Percentiles rank a stretch among this genome's conserved stretches.
phyloP scores from a whole-genome alignment of 306 rosid genomes.

The Ormosia semicastrata region DNA sequence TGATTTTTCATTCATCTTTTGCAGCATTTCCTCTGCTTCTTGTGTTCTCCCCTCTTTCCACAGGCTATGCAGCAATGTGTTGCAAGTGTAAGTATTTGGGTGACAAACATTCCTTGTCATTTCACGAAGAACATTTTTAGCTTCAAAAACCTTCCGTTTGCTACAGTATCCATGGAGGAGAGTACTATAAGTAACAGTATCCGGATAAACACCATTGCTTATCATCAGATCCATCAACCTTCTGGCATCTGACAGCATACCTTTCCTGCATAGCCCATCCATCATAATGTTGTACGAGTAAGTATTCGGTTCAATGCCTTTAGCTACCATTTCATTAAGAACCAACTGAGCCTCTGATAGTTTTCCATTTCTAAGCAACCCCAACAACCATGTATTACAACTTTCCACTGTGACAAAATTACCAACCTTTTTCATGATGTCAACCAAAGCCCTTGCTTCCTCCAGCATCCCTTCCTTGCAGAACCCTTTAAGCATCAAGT shows the following conservation, averaged over 20 bases:
- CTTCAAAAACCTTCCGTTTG: constrained; percentile 68
- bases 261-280: constrained; percentile 71
- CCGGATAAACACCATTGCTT: constrained; percentile 56
- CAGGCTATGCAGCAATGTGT: constrained; percentile 78
- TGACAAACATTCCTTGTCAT: constrained; percentile 62
- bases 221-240: constrained; percentile 57
- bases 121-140: constrained; percentile 69
- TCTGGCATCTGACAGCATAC: constrained; percentile 78
- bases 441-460: constrained; percentile 71
- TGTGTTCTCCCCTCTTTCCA: constrained; percentile 82
- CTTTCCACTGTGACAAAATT: constrained; percentile 49
- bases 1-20: constrained; percentile 71
- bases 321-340: constrained; percentile 67
- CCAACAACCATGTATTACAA: constrained; percentile 78
- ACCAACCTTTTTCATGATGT: constrained; percentile 52
- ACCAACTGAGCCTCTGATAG: constrained; percentile 62
- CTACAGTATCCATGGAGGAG: constrained; percentile 80
- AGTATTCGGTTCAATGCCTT: constrained; percentile 57
- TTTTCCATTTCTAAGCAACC: constrained; percentile 60
- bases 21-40: constrained; percentile 82
- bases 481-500: constrained; percentile 80
- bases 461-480: constrained; percentile 72
- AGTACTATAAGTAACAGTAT: constrained; percentile 69
- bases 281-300: constrained; percentile 76
- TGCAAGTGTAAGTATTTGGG: constrained; percentile 87